Evolutionary conservation across 495 filamentous ascomycete genomes (phyloP), one percentile per base, ranked within the genome.

Genomic region (Cladorrhinum samala): DNA sequence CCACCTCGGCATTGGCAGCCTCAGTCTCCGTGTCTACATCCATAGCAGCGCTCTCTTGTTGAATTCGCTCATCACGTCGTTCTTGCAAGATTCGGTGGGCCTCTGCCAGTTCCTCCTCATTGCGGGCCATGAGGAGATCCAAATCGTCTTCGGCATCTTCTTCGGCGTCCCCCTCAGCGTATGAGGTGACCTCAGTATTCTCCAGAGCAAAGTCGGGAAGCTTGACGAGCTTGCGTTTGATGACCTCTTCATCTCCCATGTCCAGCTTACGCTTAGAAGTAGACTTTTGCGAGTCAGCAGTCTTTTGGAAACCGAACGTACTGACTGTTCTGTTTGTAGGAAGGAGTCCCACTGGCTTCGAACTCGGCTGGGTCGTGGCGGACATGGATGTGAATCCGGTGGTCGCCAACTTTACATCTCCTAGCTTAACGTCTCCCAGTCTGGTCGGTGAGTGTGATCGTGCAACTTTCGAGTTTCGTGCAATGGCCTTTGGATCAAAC

Each of bases 21-120:
- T 63, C 50, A 20, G 33, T 18, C 54, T 63, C 61, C 42, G 19
- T 57, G 56, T 89, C 89, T 23, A 67, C 59, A 14, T 71, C 66
- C 58, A 76, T 75, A 9, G 58, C 72, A 64, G 88, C 71, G 30
- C 60, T 70, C 54, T 72, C 71, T 60, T 73, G 68, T 24, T 70
- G 68, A 18, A 75, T 76, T 16, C 67, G 72, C 50, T 76, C 73
- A 42, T 77, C 72, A 52, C 75, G 72, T 21, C 74, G 65, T 53
- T 78, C 74, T n/a, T 77, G 72, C 6, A 75, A 87, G 23, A 89
- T 84, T 58, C 89, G 79, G 23, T 91, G 89, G 17, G 88, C 89
- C 9, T 89, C 88, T 3, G 87, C 87, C 49, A 82, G 82, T 66
- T 95, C 90, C 65, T 95, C 93, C 65, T 96, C 92, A 80, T 90